phyloP scores from a whole-genome alignment of 352 stramenopile genomes.

The Pythium phragmiticola region DNA sequence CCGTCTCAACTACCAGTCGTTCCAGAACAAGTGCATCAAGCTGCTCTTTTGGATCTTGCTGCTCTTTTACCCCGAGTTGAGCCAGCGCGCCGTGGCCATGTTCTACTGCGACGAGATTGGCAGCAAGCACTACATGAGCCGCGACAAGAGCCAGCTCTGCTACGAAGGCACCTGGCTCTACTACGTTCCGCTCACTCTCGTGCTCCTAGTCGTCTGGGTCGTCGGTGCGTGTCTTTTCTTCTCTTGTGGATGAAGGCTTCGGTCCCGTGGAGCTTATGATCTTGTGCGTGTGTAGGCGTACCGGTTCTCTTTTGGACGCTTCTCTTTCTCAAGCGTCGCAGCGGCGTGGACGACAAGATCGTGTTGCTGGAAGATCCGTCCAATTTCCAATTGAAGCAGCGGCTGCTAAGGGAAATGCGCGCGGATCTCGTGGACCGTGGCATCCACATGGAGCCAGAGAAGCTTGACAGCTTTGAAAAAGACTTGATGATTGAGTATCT shows the following conservation, averaged over 20 bases:
- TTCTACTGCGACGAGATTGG: conserved; percentile 81
- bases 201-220: conserved; percentile 57
- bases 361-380: conserved; percentile 43
- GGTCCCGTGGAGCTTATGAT: too few species aligned
- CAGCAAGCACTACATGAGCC: conserved; percentile 53
- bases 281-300: conserved; percentile 36
- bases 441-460: conserved; percentile 45
- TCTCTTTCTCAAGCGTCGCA: conserved; percentile 50
- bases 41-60: conserved; percentile 73
- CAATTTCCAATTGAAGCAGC: conserved; percentile 40
- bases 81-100: conserved; percentile 58
- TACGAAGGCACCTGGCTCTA: conserved; percentile 57
- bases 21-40: conserved; percentile 80
- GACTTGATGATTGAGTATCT: conserved; percentile 59
- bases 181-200: conserved; percentile 50
- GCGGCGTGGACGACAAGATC: conserved; percentile 49
- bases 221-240: conserved; percentile 36
- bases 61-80: conserved; percentile 73
- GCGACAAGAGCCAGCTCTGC: conserved; percentile 59
- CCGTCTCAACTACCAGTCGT: conserved; percentile 68
- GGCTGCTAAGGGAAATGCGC: conserved; percentile 47
- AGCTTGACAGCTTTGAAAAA: conserved; percentile 43
- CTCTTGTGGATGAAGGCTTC: neutral
- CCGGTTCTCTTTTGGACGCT: conserved; percentile 71
- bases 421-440: conserved; percentile 43